phyloP scores from a whole-genome alignment of 352 stramenopile species.

The Globisporangium echinulatum region DNA sequence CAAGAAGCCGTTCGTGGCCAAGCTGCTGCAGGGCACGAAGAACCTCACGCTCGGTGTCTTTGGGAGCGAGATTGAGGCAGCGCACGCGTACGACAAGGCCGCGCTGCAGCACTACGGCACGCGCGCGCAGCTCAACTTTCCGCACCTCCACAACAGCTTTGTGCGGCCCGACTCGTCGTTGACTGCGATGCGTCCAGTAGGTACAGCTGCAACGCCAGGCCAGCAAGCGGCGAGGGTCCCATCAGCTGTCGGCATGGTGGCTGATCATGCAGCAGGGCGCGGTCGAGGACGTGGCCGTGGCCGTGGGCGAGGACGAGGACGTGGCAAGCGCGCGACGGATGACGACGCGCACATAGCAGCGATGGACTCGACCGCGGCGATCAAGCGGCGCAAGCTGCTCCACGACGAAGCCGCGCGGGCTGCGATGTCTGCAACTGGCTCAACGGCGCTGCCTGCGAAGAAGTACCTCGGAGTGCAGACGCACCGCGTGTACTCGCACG shows the following conservation, averaged over 20 bases:
- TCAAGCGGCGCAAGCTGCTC: slow-evolving; percentile 29
- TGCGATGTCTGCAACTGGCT: neutral
- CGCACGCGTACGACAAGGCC: slow-evolving; percentile 76
- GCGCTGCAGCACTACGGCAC: slow-evolving; percentile 63
- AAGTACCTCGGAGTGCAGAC: slow-evolving; percentile 72
- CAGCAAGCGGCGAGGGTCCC: too few relatives aligned
- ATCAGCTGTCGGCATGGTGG: neutral
- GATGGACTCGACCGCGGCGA: slow-evolving; percentile 1
- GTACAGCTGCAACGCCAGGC: slow-evolving; percentile 7
- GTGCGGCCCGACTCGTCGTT: slow-evolving; percentile 31
- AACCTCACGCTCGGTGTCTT: slow-evolving; percentile 68
- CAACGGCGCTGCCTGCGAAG: slow-evolving; percentile 22
- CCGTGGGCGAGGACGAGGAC: slow-evolving; percentile 34
- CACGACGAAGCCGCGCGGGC: slow-evolving; percentile 1
- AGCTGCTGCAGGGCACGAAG: slow-evolving; percentile 58
- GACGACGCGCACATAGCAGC: neutral
- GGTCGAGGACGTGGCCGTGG: slow-evolving; percentile 26
- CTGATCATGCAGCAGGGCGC: slow-evolving; percentile 7
- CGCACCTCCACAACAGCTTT: slow-evolving; percentile 69
- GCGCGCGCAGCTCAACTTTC: slow-evolving; percentile 70
- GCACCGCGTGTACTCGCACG: slow-evolving; percentile 65
- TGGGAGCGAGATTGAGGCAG: slow-evolving; percentile 71
- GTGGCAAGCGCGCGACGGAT: slow-evolving; percentile 50
- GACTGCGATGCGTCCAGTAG: slow-evolving; percentile 10
- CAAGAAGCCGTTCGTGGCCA: slow-evolving; percentile 79